Evolutionary conservation across 2,329 filamentous ascomycete genomes (phyloP), one percentile per base, ranked within the genome.

Genomic region (Lasiodiplodia theobromae): DNA sequence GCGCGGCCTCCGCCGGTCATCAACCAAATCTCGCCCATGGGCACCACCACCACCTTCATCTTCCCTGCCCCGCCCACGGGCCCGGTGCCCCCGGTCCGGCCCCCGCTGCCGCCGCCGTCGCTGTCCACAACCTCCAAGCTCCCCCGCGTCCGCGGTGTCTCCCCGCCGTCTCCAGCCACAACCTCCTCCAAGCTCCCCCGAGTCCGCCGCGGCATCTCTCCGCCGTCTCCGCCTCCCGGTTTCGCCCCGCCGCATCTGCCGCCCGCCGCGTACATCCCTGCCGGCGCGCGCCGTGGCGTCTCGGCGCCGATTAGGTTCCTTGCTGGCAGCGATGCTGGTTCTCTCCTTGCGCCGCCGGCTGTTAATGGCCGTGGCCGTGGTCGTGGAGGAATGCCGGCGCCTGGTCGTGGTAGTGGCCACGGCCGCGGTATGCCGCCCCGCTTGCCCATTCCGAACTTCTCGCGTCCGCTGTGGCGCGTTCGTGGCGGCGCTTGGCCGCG

Each of bases 391-490:
- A 23, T 23, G 23, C n/a, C n/a, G n/a, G n/a, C n/a, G n/a, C 23
- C 23, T 23, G 23, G 23, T 23, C 23, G 23, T 23, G 23, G 23
- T 23, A 2, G 23, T 23, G 3, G 28, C 18, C 1, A 2, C 2
- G 7, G 6, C 10, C 1, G 18, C 10, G 2, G 16, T 8, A 2
- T 31, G 2, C 11, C 28, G 7, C 31, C 10, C 31, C 16, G 16
- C 7, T 18, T 31, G 12, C 51, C n/a, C n/a, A 14, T 11, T 47
- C 25, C 37, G 2, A 64, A 64, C 44, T 64, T 64, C 60, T 64
- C 60, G 4, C 44, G 44, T 1, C 60, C 60, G 44, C 18, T 64
- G 40, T 37, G 31, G 31, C 31, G 31, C 31, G 2, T 7, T 34
- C 1, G 31, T 10, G 31, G 31, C 31, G 31, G 4, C 16, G 18